Conservation (phyloP, 331 rosid genomes). For the Phaseolus coccineus region DNA sequence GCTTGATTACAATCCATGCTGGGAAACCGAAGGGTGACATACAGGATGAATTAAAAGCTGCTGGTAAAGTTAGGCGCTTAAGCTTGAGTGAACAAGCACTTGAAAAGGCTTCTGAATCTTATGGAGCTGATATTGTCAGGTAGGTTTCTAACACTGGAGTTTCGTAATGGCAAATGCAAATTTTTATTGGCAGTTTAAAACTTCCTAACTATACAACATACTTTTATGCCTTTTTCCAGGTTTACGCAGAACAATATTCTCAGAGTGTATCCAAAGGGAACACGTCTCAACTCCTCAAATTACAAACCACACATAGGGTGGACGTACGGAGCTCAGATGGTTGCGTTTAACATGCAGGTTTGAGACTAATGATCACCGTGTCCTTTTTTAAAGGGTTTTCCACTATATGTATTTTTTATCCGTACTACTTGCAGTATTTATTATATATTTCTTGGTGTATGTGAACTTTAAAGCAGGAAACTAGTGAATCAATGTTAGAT, state of each 20-base stretch:
- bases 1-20: slow-evolving; percentile 76
- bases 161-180: slow-evolving; percentile 2
- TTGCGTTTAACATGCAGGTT: slow-evolving; percentile 96
- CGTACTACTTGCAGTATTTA: neutral
- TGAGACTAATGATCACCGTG: slow-evolving; percentile 31
- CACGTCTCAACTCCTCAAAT: slow-evolving; percentile 74
- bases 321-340: slow-evolving; percentile 93
- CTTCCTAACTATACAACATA: slow-evolving; percentile 22
- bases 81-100: slow-evolving; percentile 76
- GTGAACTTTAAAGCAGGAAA: neutral
- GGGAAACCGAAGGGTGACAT: slow-evolving; percentile 70
- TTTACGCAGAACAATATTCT: slow-evolving; percentile 75
- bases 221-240: slow-evolving; percentile 49
- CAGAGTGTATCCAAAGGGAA: slow-evolving; percentile 81
- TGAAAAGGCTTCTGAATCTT: slow-evolving; percentile 61
- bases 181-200: neutral
- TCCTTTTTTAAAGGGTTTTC: neutral
- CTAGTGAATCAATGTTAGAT: neutral
- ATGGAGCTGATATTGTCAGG: slow-evolving; percentile 77
- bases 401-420: neutral
- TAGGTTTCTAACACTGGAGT: slow-evolving; percentile 38
- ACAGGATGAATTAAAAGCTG: slow-evolving; percentile 55
- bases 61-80: slow-evolving; percentile 67
- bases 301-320: slow-evolving; percentile 82
- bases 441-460: neutral